Base-by-base conservation (phyloP, 495 filamentous ascomycete genomes). In the Neurospora sp. region DNA sequence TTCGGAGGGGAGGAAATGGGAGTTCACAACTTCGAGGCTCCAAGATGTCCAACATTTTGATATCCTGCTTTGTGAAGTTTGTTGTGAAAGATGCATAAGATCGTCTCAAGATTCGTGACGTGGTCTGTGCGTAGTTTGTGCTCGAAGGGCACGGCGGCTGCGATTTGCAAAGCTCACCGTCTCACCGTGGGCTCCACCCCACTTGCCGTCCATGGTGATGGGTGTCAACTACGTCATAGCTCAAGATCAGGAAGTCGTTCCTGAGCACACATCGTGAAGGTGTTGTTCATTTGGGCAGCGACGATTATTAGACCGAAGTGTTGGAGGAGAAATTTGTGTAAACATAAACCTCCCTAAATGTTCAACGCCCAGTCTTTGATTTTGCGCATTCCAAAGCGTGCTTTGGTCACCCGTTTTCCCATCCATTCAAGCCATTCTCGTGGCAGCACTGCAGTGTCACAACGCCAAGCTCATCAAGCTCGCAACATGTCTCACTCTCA, bases 31-130 rank as follows among this genome's bases (percentile, higher is more conserved):
- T 83, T 83, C 82, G 85, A 81, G 86, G 86, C 86, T 87, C 86
- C 86, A 78, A 83, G 84, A 75, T 85, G 77, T 86, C 85, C 86
- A 77, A 87, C 86, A 87, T 84, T 71, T 75, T n/a, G 10, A 69
- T 40, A 40, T 39, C 49, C 4, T 38, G 46, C 46, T 20, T 42
- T 70, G 10, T 42, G 69, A 70, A 71, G 38, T 62, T 70, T 31
- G 31, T 31, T 42, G 49, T 38, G 37, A 38, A 38, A 38, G 37
- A 37, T 37, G 35, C 35, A 31, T 1, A 66, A 71, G 54, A 62
- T 40, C 70, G 71, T n/a, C 4, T n/a, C 4, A 72, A 23, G 39
- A 18, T 7, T 38, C 5, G 44, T 71, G 72, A 42, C 71, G 60
- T 39, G 42, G 23, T 77, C 73, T 31, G 38, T 42, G 31, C 27